phyloP scores from a whole-genome alignment of 129 eudicot genomes.

The Ambrosia trifida region DNA sequence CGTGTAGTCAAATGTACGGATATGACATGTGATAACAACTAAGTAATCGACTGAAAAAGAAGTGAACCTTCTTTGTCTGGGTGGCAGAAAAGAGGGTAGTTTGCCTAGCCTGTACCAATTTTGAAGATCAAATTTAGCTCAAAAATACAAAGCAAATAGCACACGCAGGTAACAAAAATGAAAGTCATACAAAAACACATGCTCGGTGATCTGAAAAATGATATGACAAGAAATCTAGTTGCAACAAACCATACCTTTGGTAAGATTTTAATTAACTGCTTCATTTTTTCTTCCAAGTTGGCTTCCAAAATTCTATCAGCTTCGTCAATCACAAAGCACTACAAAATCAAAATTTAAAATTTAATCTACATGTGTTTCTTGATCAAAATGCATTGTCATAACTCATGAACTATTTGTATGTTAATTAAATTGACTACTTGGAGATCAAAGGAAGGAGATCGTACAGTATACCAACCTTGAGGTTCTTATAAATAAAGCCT shows the following conservation, averaged over 20 bases:
- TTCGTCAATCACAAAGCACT: conserved; percentile 88
- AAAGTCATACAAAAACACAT: not conserved
- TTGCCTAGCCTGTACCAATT: conserved; percentile 64
- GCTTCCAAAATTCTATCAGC: conserved; percentile 96
- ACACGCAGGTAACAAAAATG: not conserved
- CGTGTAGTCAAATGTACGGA: no score
- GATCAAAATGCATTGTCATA: not conserved
- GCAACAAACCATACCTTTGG: conserved; percentile 59
- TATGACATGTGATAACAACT: no score
- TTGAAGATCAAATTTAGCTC: conserved; percentile 22
- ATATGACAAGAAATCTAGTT: not conserved
- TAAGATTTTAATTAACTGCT: conserved; percentile 70
- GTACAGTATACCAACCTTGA: conserved; percentile 43
- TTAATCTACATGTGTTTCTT: not conserved
- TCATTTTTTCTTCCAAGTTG: conserved; percentile 91
- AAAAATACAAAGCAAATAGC: not conserved
- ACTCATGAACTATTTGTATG: not conserved
- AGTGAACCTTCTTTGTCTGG: conserved; percentile 77
- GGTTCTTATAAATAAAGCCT: conserved; percentile 75
- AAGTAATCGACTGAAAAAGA: not conserved
- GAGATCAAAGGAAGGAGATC: not conserved
- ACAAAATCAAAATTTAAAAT: conserved; percentile 30
- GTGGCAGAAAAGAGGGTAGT: conserved; percentile 94
- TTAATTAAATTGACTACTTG: not conserved
- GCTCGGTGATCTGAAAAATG: not conserved